A percentile compares a stretch with the other conserved stretches of the same genome.
These are phyloP conservation scores for Jacaranda mimosifolia DNA, from an alignment of 257 asterid genomes.

Conservation along the genomic window DNA sequence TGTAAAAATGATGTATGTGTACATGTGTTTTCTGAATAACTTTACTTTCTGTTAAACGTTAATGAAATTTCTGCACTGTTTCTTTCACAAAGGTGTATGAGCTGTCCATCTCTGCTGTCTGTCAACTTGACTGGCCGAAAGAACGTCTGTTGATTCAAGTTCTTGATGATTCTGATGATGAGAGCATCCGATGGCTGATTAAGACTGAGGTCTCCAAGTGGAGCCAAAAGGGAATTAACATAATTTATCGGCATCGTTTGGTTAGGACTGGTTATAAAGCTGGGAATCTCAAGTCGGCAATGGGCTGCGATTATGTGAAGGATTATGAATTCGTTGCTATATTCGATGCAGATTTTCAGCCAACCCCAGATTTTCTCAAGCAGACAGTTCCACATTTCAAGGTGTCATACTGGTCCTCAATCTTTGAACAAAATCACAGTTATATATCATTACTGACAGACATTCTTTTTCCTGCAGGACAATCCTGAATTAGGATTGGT, in stretches of 20 bases:
- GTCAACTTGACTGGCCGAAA: conserved; percentile 78
- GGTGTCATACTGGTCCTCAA: conserved; percentile 38
- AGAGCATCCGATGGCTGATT: conserved; percentile 55
- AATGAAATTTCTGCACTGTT: not conserved
- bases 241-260: conserved; percentile 66
- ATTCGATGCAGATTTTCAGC: conserved; percentile 83
- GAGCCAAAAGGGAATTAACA: conserved; percentile 68
- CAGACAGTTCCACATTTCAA: conserved; percentile 75
- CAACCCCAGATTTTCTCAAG: conserved; percentile 68
- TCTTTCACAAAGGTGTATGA: conserved; percentile 61
- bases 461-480: conserved; percentile 50
- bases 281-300: conserved; percentile 78
- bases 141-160: conserved; percentile 66
- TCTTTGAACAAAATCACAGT: not conserved
- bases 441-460: not conserved
- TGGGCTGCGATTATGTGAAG: conserved; percentile 74
- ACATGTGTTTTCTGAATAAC: not conserved
- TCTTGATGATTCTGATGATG: conserved; percentile 75
- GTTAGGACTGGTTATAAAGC: conserved; percentile 79
- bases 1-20: not conserved
- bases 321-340: conserved; percentile 75
- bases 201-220: conserved; percentile 61
- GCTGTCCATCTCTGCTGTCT: conserved; percentile 71
- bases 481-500: conserved; percentile 70
- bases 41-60: not conserved